Conservation (phyloP, 805 yeast species). For the Candida broadrunensis region DNA sequence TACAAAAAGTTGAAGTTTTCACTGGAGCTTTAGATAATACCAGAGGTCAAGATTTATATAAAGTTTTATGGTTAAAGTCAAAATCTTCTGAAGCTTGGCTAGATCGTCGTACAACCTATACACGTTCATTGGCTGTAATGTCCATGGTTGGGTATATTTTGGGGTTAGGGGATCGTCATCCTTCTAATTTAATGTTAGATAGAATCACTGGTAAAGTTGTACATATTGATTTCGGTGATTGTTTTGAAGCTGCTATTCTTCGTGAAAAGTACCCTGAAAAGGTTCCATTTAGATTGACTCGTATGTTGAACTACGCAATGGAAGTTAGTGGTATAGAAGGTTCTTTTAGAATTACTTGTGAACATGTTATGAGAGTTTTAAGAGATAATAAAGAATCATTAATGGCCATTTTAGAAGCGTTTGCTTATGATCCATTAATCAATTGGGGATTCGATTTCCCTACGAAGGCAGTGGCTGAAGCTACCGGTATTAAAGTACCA, state of each 20-base stretch:
- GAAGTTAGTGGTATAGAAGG: constrained; percentile 99
- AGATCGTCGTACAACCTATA: constrained; percentile 93
- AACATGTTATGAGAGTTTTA: constrained; percentile 92
- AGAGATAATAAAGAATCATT: constrained; percentile 93
- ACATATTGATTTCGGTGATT: constrained; percentile 98
- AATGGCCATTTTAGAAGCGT: constrained; percentile 97
- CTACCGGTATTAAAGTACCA: constrained; percentile 67
- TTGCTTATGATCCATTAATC: constrained; percentile 96
- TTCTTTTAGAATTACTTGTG: constrained; percentile 92
- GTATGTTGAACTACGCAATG: constrained; percentile 98
- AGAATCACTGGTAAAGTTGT: constrained; percentile 92
- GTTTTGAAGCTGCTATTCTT: constrained; percentile 96
- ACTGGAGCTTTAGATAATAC: constrained; percentile 94
- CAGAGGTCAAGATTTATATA: constrained; percentile 91
- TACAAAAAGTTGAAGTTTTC: constrained; percentile 95
- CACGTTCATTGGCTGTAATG: constrained; percentile 96
- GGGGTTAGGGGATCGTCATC: constrained; percentile 97
- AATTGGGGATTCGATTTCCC: constrained; percentile 99
- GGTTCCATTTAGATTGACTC: constrained; percentile 93
- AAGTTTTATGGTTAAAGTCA: constrained; percentile 94
- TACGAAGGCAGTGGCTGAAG: constrained; percentile 68
- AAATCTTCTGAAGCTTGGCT: constrained; percentile 97
- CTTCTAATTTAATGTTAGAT: constrained; percentile 94
- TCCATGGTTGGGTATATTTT: constrained; percentile 97
- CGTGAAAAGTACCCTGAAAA: constrained; percentile 98